Evolutionary conservation across 805 yeast genomes (phyloP).

Genomic region (Nakazawaea peltata): DNA sequence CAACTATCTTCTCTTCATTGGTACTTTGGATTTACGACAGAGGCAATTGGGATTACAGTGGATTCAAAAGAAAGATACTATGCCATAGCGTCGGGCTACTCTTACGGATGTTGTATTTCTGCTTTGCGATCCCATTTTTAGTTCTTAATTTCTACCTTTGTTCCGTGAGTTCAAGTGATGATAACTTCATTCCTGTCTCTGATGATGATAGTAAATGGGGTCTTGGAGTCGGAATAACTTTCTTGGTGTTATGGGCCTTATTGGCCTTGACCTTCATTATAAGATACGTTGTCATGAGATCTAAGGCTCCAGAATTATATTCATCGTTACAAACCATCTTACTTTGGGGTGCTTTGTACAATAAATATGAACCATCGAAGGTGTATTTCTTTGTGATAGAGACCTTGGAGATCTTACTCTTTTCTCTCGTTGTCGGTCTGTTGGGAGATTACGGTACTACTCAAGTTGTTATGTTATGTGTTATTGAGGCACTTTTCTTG

Average conservation of each 20-base stretch:
- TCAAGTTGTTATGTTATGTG: conserved; percentile 32
- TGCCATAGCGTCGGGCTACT: conserved; percentile 25
- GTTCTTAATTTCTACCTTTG: conserved; percentile 25
- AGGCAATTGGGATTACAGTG: conserved; percentile 9
- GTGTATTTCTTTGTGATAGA: conserved; percentile 32
- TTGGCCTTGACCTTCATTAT: conserved; percentile 26
- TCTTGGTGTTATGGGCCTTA: conserved; percentile 25
- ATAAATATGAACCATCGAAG: conserved; percentile 32
- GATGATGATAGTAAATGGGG: conserved; percentile 12
- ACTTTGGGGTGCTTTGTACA: conserved; percentile 38
- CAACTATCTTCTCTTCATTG: conserved; percentile 6
- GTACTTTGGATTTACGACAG: conserved; percentile 9
- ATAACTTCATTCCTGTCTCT: neutral
- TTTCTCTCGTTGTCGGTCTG: conserved; percentile 35
- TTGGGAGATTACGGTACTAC: conserved; percentile 34
- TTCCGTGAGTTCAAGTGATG: neutral
- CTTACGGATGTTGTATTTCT: conserved; percentile 22
- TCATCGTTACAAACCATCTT: conserved; percentile 38
- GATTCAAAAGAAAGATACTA: conserved; percentile 16
- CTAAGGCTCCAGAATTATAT: conserved; percentile 25
- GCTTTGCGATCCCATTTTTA: conserved; percentile 36
- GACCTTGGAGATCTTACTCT: conserved; percentile 22
- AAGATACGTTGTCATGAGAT: conserved; percentile 19
- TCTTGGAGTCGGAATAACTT: conserved; percentile 24
- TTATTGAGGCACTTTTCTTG: conserved; percentile 26